Evolutionary conservation across 768 basidiomycete species (phyloP).

Genomic region (Mycena crocata): DNA sequence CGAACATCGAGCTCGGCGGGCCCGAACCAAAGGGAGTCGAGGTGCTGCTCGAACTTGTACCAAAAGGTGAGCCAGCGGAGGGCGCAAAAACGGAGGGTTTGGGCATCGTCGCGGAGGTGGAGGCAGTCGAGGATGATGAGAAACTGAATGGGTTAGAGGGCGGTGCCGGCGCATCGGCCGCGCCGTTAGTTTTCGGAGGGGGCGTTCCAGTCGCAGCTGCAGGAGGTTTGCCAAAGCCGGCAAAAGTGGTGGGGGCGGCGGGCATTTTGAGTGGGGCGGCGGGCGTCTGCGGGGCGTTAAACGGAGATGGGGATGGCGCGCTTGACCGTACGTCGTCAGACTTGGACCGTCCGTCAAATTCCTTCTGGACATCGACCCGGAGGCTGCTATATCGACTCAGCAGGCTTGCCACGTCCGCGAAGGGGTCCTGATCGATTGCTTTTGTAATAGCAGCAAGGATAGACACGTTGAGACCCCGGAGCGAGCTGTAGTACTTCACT

Average conservation of each 20-base stretch:
- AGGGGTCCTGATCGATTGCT: slow-evolving; percentile 75
- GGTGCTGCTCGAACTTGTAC: slow-evolving; percentile 20
- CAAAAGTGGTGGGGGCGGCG: slow-evolving; percentile 15
- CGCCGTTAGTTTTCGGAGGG: slow-evolving; percentile 25
- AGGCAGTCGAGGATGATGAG: slow-evolving; percentile 16
- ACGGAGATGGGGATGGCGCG: slow-evolving; percentile 31
- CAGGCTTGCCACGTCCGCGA: slow-evolving; percentile 68
- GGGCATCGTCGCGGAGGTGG: slow-evolving; percentile 14
- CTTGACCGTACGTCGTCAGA: slow-evolving; percentile 17
- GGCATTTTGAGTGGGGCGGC: slow-evolving; percentile 26
- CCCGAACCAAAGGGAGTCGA: slow-evolving; percentile 25
- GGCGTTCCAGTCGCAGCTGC: slow-evolving; percentile 17
- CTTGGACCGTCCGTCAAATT: slow-evolving; percentile 57
- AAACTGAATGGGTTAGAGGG: slow-evolving; percentile 20
- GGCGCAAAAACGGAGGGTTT: slow-evolving; percentile 26
- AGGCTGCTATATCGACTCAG: slow-evolving; percentile 70
- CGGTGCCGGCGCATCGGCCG: neutral
- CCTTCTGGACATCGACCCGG: slow-evolving; percentile 65
- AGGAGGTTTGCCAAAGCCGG: slow-evolving; percentile 23
- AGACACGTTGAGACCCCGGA: slow-evolving; percentile 82
- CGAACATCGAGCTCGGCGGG: slow-evolving; percentile 24
- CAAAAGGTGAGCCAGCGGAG: slow-evolving; percentile 18
- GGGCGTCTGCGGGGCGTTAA: slow-evolving; percentile 20
- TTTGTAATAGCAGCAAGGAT: slow-evolving; percentile 68
- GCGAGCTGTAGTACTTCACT: slow-evolving; percentile 70